Evolutionary conservation across 2,329 filamentous ascomycete genomes (phyloP).

Genomic region (Talaromyces marneffei): DNA sequence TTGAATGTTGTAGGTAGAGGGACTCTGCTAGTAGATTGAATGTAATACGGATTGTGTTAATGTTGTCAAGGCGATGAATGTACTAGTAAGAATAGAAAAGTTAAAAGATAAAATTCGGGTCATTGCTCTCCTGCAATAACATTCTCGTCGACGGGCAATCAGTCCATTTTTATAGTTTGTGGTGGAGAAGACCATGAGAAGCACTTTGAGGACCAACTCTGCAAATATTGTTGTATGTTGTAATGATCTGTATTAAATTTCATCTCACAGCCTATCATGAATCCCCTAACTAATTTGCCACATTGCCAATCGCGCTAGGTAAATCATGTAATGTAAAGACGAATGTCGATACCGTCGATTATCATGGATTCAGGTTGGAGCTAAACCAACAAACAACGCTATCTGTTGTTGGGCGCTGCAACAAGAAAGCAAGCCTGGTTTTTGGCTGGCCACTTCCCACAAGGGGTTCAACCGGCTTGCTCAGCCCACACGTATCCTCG

Average conservation of each 20-base stretch:
- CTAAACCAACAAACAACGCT: background rate
- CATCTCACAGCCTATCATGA: too few species aligned
- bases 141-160: background rate
- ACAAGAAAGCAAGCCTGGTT: background rate
- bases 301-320: too few species aligned
- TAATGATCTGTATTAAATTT: too few species aligned
- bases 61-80: background rate
- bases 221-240: too few species aligned
- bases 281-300: too few species aligned
- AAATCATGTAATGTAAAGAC: too few species aligned
- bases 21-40: background rate
- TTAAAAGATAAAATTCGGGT: background rate
- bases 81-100: background rate
- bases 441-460: too few species aligned
- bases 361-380: background rate
- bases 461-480: too few species aligned
- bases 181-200: too few species aligned
- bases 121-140: background rate
- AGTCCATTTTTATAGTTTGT: background rate
- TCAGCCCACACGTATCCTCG: too few species aligned
- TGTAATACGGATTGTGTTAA: background rate
- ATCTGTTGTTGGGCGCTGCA: background rate
- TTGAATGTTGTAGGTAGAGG: background rate
- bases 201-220: too few species aligned
- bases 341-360: too few species aligned